These are phyloP conservation scores for Parachaetomium inaequale DNA, from an alignment of 495 filamentous ascomycete species.

Conservation along the genomic window DNA sequence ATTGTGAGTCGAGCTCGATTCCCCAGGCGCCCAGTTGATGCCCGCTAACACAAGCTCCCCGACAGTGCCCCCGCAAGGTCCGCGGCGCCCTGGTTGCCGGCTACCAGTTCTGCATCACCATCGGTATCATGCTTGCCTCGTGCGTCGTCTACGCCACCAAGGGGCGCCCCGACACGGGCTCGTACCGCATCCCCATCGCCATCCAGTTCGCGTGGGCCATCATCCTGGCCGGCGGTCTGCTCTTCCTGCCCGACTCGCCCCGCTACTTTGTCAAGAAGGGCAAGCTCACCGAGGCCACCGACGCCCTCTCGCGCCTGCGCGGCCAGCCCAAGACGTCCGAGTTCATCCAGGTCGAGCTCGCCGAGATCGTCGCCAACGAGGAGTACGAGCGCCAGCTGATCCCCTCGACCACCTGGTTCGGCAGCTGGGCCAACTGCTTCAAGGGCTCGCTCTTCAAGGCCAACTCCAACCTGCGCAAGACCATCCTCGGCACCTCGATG, in stretches of 20 bases:
- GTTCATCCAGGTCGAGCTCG: conserved; percentile 64
- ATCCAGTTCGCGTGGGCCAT: conserved; percentile 69
- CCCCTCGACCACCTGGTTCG: conserved; percentile 60
- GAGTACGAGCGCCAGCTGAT: conserved; percentile 70
- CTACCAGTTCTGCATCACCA: conserved; percentile 76
- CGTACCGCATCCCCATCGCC: conserved; percentile 69
- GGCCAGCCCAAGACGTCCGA: conserved; percentile 61
- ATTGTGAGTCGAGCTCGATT: conserved; percentile 32
- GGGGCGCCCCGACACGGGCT: conserved; percentile 56
- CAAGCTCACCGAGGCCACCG: conserved; percentile 58
- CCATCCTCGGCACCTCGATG: conserved; percentile 67
- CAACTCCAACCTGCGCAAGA: conserved; percentile 64
- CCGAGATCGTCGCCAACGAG: conserved; percentile 80
- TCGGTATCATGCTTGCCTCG: conserved; percentile 69
- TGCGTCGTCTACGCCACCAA: conserved; percentile 69
- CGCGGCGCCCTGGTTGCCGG: conserved; percentile 70
- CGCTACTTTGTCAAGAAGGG: conserved; percentile 77
- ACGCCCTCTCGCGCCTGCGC: conserved; percentile 62
- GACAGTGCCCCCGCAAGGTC: conserved; percentile 58
- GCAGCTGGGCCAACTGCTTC: conserved; percentile 65
- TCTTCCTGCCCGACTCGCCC: conserved; percentile 71
- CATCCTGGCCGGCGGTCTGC: conserved; percentile 58
- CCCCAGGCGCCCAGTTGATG: not conserved
- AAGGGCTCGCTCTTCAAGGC: conserved; percentile 54
- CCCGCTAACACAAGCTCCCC: not conserved